Base-by-base conservation (phyloP, 2,329 filamentous ascomycete species). In the Fusarium penzigii region DNA sequence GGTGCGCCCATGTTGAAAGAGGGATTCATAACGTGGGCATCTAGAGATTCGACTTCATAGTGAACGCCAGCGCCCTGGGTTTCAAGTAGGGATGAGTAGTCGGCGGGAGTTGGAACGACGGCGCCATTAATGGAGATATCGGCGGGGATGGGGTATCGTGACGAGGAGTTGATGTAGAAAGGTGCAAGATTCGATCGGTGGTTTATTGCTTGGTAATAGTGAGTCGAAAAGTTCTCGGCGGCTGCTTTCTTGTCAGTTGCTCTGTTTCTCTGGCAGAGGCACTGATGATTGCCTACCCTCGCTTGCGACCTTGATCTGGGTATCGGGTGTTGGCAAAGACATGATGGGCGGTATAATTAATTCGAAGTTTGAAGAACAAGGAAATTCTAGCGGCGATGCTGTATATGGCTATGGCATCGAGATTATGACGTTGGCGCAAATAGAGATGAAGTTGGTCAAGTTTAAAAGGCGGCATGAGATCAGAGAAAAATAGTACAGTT, bases 71-170 rank as follows among this genome's bases (percentile, higher is more conserved):
- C 42, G 75, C 83, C 72, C 52, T 91, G 84, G 6, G 80, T 80
- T 51, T 85, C 79, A 59, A 92, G 88, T 29, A 91, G 80, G 16
- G 79, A 78, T 62, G 87, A 84, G 64, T 92, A 87, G 42, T 85
- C 84, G 46, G 76, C 73, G 0, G 86, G 86, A 50, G 83, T 79
- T 34, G 80, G 71, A 38, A 90, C 75, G 3, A 82, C 72, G 44
- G 85, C 85, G 63, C 92, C 91, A 74, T 96, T 96, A 78, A 92
- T 87, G 64, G 85, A 82, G 64, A 96, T 92, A 67, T 86, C 84
- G 46, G 89, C 79, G 34, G 78, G 76, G n/a, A 80, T 74, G 12
- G 69, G 66, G 57, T 84, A 82, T 53, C 78, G 74, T 11, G 78
- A 61, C 20, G 81, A 82, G 46, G 78, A 72, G 67, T 83, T 82